Percentiles rank a stretch among this genome's conserved stretches.
phyloP scores from a whole-genome alignment of 768 basidiomycete species.

The Termitomyces sp. region DNA sequence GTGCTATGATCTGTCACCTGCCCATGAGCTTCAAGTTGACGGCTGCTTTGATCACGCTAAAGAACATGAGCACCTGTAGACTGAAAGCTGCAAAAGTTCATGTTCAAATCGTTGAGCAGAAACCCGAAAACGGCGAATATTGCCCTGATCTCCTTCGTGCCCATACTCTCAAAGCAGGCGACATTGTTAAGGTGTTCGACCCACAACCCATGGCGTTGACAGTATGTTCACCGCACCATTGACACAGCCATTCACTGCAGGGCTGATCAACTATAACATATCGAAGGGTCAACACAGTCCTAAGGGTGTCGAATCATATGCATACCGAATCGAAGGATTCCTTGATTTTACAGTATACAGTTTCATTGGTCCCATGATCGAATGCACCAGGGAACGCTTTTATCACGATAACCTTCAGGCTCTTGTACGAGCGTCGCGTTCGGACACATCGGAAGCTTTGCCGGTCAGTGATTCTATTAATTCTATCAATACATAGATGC shows the following conservation, averaged over 20 bases:
- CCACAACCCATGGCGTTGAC: background rate
- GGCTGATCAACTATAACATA: background rate
- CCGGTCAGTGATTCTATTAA: too few relatives aligned
- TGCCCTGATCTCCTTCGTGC: background rate
- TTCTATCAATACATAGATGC: too few relatives aligned
- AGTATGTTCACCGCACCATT: background rate
- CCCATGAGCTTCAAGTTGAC: background rate
- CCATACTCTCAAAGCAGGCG: background rate
- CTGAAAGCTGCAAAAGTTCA: background rate
- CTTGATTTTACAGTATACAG: background rate
- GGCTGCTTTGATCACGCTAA: background rate
- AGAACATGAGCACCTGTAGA: background rate
- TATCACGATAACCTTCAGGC: background rate
- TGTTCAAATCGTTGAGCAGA: background rate
- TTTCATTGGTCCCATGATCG: background rate
- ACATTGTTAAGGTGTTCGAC: background rate
- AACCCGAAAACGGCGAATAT: background rate
- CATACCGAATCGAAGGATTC: background rate
- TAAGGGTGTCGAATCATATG: background rate
- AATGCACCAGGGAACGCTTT: background rate
- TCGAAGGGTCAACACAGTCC: background rate
- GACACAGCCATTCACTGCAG: background rate
- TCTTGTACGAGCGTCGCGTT: background rate
- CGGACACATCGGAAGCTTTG: background rate
- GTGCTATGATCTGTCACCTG: background rate